A percentile compares a stretch with the other conserved stretches of the same genome.
These are phyloP conservation scores for Allantophomopsis cytisporea DNA, from an alignment of 2,329 filamentous ascomycete species.

Conservation along the genomic window DNA sequence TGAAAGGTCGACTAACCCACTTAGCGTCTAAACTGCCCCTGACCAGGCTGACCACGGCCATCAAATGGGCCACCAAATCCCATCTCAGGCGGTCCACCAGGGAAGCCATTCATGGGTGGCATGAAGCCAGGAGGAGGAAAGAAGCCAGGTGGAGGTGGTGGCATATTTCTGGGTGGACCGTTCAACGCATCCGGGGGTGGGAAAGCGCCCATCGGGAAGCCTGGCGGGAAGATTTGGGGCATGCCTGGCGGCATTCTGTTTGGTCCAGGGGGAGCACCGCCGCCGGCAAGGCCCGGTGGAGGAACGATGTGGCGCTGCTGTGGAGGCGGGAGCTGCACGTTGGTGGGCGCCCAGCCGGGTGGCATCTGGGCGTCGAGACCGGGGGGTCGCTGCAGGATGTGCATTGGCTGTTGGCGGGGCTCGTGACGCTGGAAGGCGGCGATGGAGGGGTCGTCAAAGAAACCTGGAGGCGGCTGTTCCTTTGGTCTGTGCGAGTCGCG, in stretches of 20 bases:
- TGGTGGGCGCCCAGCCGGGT: conserved; percentile 33
- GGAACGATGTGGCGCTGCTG: conserved; percentile 41
- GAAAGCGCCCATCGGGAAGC: conserved; percentile 37
- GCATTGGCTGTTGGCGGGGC: conserved; percentile 34
- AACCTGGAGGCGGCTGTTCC: conserved; percentile 13
- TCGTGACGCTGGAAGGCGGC: conserved; percentile 12
- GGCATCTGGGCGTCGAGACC: conserved; percentile 47
- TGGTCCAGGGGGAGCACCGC: conserved; percentile 7
- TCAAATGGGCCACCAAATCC: conserved; percentile 38
- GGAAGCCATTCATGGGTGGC: conserved; percentile 41
- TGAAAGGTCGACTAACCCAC: too few species aligned
- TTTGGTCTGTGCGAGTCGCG: conserved; percentile 24
- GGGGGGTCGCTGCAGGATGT: conserved; percentile 50
- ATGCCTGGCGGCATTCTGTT: conserved; percentile 32
- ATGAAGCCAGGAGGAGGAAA: conserved; percentile 32
- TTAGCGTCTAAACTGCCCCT: conserved; percentile 28
- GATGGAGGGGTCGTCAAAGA: conserved; percentile 12
- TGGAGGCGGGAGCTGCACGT: conserved; percentile 15
- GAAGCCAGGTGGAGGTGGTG: conserved; percentile 33
- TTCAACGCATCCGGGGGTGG: conserved; percentile 31
- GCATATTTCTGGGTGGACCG: conserved; percentile 22
- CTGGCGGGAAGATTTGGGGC: conserved; percentile 44
- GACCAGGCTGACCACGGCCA: conserved; percentile 38
- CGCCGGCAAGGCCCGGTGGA: conserved; percentile 40
- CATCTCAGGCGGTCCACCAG: conserved; percentile 29